phyloP scores from a whole-genome alignment of 1,284 basidiomycete species.

The Trametes hirsuta region DNA sequence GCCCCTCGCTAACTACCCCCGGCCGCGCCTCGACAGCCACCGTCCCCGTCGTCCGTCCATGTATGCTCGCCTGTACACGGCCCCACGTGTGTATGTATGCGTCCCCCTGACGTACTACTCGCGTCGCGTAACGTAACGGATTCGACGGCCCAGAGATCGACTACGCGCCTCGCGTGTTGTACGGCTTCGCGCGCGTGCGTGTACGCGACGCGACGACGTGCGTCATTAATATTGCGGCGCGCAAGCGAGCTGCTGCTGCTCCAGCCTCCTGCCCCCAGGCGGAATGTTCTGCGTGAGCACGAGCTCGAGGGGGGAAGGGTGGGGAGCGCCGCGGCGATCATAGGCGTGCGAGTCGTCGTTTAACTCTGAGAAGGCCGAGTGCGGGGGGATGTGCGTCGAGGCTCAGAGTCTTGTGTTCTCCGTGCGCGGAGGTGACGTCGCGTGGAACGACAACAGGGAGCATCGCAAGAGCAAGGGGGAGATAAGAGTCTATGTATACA shows the following conservation, averaged over 20 bases:
- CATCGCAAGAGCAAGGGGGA: too few relatives aligned
- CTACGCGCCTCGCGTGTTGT: too few relatives aligned
- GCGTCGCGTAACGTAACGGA: neutral
- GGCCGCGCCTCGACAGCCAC: neutral
- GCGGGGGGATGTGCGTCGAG: neutral
- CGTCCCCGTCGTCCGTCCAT: neutral
- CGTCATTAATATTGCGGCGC: too few relatives aligned
- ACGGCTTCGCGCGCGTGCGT: too few relatives aligned
- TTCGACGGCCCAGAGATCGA: too few relatives aligned
- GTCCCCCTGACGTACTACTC: neutral
- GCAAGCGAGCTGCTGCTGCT: neutral
- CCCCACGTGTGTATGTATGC: constrained; percentile 10
- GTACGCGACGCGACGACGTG: too few relatives aligned
- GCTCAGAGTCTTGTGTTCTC: neutral
- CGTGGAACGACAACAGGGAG: neutral
- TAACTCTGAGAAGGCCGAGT: too few relatives aligned
- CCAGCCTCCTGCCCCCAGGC: neutral
- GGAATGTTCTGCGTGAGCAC: neutral
- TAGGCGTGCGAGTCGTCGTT: neutral
- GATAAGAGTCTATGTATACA: too few relatives aligned
- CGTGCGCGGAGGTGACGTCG: neutral
- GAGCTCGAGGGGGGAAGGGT: too few relatives aligned
- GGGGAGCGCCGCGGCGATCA: neutral
- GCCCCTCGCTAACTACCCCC: too few relatives aligned
- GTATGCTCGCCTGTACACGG: neutral